phyloP scores from a whole-genome alignment of 306 rosid genomes.

The Cucumis melo region DNA sequence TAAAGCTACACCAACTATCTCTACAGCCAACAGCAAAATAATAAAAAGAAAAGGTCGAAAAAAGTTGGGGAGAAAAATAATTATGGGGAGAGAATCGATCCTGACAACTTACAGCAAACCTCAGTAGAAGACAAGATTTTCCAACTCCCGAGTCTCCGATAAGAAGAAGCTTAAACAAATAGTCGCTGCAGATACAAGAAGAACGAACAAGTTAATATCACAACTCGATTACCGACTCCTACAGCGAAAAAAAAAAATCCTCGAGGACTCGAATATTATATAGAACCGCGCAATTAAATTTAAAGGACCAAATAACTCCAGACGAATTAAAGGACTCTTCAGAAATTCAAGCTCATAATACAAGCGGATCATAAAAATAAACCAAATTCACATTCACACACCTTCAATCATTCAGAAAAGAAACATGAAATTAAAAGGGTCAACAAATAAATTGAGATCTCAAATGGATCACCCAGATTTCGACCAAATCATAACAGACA shows the following conservation, averaged over 20 bases:
- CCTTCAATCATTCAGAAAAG: background rate
- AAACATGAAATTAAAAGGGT: background rate
- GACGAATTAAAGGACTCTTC: background rate
- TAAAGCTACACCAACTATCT: background rate
- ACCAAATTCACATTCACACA: background rate
- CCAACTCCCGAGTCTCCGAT: constrained; percentile 86
- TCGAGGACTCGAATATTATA: background rate
- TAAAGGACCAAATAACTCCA: background rate
- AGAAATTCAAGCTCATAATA: background rate
- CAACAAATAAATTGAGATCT: background rate
- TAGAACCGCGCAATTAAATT: background rate
- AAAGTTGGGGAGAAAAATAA: background rate
- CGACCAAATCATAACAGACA: background rate
- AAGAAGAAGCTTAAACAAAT: constrained; percentile 64
- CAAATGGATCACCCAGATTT: background rate
- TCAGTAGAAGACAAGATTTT: constrained; percentile 63
- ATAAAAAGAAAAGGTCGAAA: background rate
- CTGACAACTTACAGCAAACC: constrained; percentile 62
- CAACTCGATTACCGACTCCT: background rate
- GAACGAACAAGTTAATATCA: background rate
- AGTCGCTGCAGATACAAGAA: constrained; percentile 36
- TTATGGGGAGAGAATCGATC: background rate
- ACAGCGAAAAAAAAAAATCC: background rate
- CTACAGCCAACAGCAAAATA: background rate
- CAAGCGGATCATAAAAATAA: background rate